Percentiles rank a stretch among this genome's conserved stretches.
phyloP scores from a whole-genome alignment of 1,139 yeast genomes.

The Pichia kudriavzevii region DNA sequence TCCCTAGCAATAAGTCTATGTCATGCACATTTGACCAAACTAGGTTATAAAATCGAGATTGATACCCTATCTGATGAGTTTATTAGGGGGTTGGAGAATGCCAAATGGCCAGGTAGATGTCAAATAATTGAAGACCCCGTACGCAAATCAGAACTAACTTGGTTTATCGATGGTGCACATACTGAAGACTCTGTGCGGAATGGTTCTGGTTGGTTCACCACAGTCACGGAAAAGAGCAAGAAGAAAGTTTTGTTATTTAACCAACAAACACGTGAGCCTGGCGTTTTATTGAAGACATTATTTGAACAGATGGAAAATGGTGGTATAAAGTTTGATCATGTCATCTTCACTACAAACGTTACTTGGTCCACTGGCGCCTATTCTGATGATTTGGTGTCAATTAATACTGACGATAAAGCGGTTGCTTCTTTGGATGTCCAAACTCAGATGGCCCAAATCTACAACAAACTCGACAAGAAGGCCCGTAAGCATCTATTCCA shows the following conservation, averaged over 20 bases:
- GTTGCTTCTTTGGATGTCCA: conserved; percentile 81
- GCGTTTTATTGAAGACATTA: conserved; percentile 49
- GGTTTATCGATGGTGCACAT: conserved; percentile 96
- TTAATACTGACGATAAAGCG: conserved; percentile 70
- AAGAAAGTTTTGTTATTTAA: conserved; percentile 63
- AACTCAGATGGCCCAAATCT: conserved; percentile 58
- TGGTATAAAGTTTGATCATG: conserved; percentile 54
- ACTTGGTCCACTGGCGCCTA: conserved; percentile 83
- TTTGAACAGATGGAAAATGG: conserved; percentile 32
- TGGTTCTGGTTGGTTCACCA: conserved; percentile 72
- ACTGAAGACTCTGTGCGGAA: conserved; percentile 79
- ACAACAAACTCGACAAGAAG: conserved; percentile 50
- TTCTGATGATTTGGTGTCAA: conserved; percentile 74
- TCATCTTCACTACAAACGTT: conserved; percentile 81
- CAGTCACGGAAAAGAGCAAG: conserved; percentile 24
- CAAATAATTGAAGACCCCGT: conserved; percentile 48
- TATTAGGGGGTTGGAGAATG: conserved; percentile 54
- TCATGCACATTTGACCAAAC: conserved; percentile 46
- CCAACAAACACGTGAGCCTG: conserved; percentile 89
- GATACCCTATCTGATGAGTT: conserved; percentile 51
- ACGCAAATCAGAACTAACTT: conserved; percentile 43
- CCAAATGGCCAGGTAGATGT: conserved; percentile 94
- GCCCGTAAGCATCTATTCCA: conserved; percentile 49
- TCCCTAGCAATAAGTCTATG: conserved; percentile 79
- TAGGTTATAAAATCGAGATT: conserved; percentile 32